Evolutionary conservation across 2,329 filamentous ascomycete genomes (phyloP).

Genomic region (Aspergillus vadensis): DNA sequence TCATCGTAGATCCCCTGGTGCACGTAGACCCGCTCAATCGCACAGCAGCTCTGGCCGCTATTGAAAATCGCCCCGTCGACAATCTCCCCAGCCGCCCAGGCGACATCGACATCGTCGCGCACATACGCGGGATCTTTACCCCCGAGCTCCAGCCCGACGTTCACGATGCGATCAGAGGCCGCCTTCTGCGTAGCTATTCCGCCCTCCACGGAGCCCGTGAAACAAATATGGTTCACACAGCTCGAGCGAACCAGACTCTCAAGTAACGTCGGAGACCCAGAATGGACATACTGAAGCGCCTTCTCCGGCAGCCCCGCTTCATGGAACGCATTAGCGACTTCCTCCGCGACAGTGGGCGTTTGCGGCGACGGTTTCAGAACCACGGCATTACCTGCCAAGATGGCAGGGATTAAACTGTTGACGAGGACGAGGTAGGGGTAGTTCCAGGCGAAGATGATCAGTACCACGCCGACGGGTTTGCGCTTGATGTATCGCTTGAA

Average conservation of each 20-base stretch:
- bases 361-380: constrained; percentile 91
- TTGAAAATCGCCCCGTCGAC: constrained; percentile 92
- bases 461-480: constrained; percentile 77
- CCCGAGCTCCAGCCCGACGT: constrained; percentile 83
- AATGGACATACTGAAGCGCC: constrained; percentile 86
- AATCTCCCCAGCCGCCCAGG: constrained; percentile 86
- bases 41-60: constrained; percentile 92
- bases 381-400: constrained; percentile 82
- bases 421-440: constrained; percentile 90
- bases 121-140: constrained; percentile 95
- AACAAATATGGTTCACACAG: constrained; percentile 75
- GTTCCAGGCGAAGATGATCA: constrained; percentile 92
- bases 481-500: constrained; percentile 88
- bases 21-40: constrained; percentile 85
- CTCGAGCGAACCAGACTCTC: constrained; percentile 75
- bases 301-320: constrained; percentile 79
- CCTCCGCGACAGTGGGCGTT: constrained; percentile 84
- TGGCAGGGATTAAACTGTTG: constrained; percentile 82
- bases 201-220: constrained; percentile 85
- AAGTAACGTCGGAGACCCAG: constrained; percentile 71
- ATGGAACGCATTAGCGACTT: constrained; percentile 70
- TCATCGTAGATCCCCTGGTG: constrained; percentile 77
- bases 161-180: constrained; percentile 76
- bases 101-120: constrained; percentile 76
- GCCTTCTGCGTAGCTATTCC: constrained; percentile 80